These are phyloP conservation scores for Scedosporium aurantiacum DNA, from an alignment of 2,329 filamentous ascomycete genomes.

Conservation along the genomic window DNA sequence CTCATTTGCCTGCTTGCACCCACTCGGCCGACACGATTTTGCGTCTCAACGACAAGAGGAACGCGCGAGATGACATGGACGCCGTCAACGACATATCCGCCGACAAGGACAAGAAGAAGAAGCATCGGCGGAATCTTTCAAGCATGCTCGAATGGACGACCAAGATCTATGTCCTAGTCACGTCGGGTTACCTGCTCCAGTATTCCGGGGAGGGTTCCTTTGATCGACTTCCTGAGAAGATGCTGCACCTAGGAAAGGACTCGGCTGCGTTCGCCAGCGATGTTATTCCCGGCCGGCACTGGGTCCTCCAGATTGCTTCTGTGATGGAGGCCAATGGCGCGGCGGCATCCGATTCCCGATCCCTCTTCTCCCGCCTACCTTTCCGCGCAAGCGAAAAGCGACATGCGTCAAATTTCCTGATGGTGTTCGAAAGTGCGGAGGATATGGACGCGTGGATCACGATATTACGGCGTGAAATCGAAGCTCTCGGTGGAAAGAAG, in stretches of 20 bases:
- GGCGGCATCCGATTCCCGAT: constrained; percentile 39
- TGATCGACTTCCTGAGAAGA: constrained; percentile 63
- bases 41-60: constrained; percentile 44
- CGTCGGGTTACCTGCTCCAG: constrained; percentile 62
- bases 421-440: constrained; percentile 61
- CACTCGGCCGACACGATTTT: constrained; percentile 60
- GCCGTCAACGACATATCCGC: constrained; percentile 7
- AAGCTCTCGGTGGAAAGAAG: constrained; percentile 56
- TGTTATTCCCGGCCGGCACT: constrained; percentile 67
- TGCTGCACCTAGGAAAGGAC: constrained; percentile 59
- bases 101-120: constrained; percentile 25
- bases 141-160: constrained; percentile 50
- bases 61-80: constrained; percentile 22
- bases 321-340: constrained; percentile 47
- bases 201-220: constrained; percentile 61
- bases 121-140: constrained; percentile 31
- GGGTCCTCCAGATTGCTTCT: constrained; percentile 67
- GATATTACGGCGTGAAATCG: constrained; percentile 57
- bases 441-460: constrained; percentile 70
- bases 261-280: constrained; percentile 75
- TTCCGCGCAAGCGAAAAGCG: constrained; percentile 47
- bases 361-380: constrained; percentile 54
- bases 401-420: constrained; percentile 51
- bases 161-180: constrained; percentile 63
- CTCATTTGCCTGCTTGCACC: constrained; percentile 55